Base-by-base conservation (phyloP, 768 basidiomycete species). In the Lentinula raphanica region DNA sequence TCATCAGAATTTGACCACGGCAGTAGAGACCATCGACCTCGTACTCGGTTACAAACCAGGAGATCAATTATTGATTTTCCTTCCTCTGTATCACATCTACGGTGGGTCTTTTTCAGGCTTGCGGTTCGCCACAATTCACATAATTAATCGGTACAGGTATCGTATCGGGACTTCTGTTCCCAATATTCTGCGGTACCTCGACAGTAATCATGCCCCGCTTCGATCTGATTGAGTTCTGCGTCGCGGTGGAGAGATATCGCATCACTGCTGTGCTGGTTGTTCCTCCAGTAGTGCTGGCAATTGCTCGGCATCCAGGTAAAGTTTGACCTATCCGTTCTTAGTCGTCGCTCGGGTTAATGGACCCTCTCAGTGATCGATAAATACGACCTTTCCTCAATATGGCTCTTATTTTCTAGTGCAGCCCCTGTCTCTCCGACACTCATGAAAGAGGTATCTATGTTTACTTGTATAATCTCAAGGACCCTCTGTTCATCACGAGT, bases 231-330 rank as follows among this genome's bases (percentile, higher is more conserved):
- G 68, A 73, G 49, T 91, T 91, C 64, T 88, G 90, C 60, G 73
- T 76, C 12, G 74, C 81, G 49, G 81, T 96, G 49, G 77, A 87
- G 61, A 79, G 75, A 53, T 90, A 90, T 74, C 80, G 74, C 51
- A 79, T 86, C 29, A 86, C 87, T 0, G 59, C 73, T 1, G 60
- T 80, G 0, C 71, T 87, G 0, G 73, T 92, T 49, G 92, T 92
- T 1, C 94, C 94, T 1, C 93, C 94, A 0, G 85, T 97, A n/a
- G 72, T 94, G 17, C 84, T 96, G 13, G 79, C 83, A 1, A 76
- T 97, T 39, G 73, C 85, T 3, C 82, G 87, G 59, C 86, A 90
- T 63, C 82, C 85, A n/a, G 86, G 84, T 83, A 51, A 25, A 38
- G 3, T 17, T 38, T 1, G 2, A 15, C 19, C 21, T 1, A 38